Base-by-base conservation (phyloP, 2,329 filamentous ascomycete species). In the Ceratocystis alfenasii region DNA sequence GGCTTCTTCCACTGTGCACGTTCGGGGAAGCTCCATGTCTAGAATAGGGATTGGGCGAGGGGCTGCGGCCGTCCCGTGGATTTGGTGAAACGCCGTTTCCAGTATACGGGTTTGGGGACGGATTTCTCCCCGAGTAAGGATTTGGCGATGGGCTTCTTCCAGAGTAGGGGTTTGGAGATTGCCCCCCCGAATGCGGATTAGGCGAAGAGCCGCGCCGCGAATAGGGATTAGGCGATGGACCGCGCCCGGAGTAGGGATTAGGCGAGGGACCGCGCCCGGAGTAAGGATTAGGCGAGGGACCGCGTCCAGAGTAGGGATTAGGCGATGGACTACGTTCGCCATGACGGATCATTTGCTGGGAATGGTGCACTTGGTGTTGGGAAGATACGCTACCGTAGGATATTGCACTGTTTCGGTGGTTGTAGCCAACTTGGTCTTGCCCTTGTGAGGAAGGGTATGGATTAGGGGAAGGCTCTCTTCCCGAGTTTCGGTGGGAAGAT, bases 11-110 rank as follows among this genome's bases (percentile, higher is more conserved):
- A 8, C 25, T n/a, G 25, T 57, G 61, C 4, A 45, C 6, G 30
- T 66, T 62, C 1, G 64, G 64, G 3, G 61, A 66, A 45, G 60
- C 25, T 17, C 41, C 28, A 20, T 61, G 61, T 5, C 62, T 62
- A 50, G 50, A 22, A 50, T 67, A 67, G n/a, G 65, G 61, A 15
- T 64, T 67, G n/a, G 65, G 65, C 12, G 65, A 57, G 44, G 65
- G 59, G 25, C 25, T n/a, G 3, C 46, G 45, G 2, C 71, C 74
- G 30, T 71, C 74, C 1, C 80, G 78, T 17, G 65, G 59, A 45
- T 63, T 66, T 15, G 65, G 65, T 4, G 65, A 66, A 22, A 48
- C 59, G 7, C 17, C 30, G 17, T 57, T 30, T 10, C 55, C 64
- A 30, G 75, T 73, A 66, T 80, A 78, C 1, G 57, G 55, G 41